Evolutionary conservation across 805 yeast species (phyloP), one percentile per base, ranked within the genome.

Genomic region (Candida railenensis): DNA sequence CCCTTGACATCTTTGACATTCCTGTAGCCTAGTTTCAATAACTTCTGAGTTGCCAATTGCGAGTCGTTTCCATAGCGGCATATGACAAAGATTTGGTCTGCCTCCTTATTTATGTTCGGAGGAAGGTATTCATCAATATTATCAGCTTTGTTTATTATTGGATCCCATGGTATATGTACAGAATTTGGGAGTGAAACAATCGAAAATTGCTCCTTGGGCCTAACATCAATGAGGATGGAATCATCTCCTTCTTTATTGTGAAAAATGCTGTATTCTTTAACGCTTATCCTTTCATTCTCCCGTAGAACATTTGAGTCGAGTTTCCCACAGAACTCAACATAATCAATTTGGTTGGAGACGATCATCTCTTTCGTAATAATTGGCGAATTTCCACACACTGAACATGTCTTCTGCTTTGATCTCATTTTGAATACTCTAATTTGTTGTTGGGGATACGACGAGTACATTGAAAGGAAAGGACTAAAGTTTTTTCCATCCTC

Each of bases 21-120:
- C 0, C 57, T 47, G 15, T 80, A 65, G 0, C 81, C 80, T 39
- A 78, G 69, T 20, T 78, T 79, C 42, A 76, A 70, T 40, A 91
- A 63, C 38, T 73, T 65, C 46, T 73, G 64, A 1, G 87, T 83
- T 0, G 96, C 95, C 15, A 81, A 63, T 56, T 87, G 90, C 0
- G 98, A 91, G 61, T 94, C 98, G 62, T 89, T 90, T 8, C 99
- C 99, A 58, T 75, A 83, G 28, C 97, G 74, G 64, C 99, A 94
- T 16, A 92, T 71, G 0, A 89, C 86, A 46, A 74, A 77, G 0
- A 87, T 61, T 3, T 52, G 54, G 47, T 57, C 64, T 3, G 51
- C 42, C 16, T 53, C 55, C 25, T 56, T 57, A 42, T 55, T 50
- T 40, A 62, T 57, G 5, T 20, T 48, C 1, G 56, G 42, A 1